Conservation (phyloP, 148 eudicot genomes). For the Cornus suecica region DNA sequence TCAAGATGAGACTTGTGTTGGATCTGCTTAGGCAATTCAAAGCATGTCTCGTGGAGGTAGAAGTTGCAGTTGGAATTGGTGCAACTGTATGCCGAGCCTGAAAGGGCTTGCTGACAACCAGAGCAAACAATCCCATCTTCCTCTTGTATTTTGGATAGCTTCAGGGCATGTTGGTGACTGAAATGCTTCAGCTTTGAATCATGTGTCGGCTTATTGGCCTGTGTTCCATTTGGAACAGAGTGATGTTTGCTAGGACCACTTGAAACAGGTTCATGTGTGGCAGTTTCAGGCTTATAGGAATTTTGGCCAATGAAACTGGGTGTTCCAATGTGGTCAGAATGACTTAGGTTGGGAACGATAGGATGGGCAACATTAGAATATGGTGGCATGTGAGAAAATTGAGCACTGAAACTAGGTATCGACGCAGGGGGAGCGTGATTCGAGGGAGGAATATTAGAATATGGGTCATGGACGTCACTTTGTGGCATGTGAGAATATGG, state of each 20-base stretch:
- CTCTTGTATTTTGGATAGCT: constrained; percentile 12
- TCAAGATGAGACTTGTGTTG: constrained; percentile 35
- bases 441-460: too few relatives aligned
- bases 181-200: constrained; percentile 27
- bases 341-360: too few relatives aligned
- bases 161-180: constrained; percentile 31
- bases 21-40: constrained; percentile 29
- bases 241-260: background rate
- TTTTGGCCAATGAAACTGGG: background rate
- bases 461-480: too few relatives aligned
- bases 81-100: constrained; percentile 25
- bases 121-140: constrained; percentile 13
- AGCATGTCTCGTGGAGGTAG: constrained; percentile 34
- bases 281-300: background rate
- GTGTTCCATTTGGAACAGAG: background rate
- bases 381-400: too few relatives aligned
- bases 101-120: constrained; percentile 27
- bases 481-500: background rate
- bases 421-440: too few relatives aligned
- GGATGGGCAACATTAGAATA: too few relatives aligned
- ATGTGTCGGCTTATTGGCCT: background rate
- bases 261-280: background rate
- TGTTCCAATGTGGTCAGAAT: background rate
- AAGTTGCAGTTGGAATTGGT: constrained; percentile 20
- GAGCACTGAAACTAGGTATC: too few relatives aligned